Base-by-base conservation (phyloP, 768 basidiomycete genomes). In the Rhodocollybia butyracea region DNA sequence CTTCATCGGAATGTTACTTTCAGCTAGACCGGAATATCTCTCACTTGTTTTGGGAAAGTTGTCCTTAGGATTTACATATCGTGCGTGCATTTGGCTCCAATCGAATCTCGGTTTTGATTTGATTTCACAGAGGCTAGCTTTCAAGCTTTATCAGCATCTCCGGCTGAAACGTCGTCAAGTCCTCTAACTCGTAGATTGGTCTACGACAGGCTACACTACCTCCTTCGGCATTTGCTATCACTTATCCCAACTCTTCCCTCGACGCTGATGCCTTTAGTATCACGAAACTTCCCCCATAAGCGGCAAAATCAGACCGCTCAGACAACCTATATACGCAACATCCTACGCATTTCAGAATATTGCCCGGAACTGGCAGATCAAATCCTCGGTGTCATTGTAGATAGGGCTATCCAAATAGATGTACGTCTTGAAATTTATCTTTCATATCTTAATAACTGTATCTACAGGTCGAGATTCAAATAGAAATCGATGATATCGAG, bases 321-420 rank as follows among this genome's bases (percentile, higher is more conserved):
- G 61, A 81, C 88, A 3, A 91, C 93, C 0, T 99, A 94, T 65
- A 91, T 98, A 60, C 85, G 91, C 42, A 99, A 99, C 67, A 69
- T 94, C 15, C 79, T 98, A 5, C 82, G 83, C 31, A 72, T 98
- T 34, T 86, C 87, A 0, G 81, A 84, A 32, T 98, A 97, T 67
- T 98, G 95, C 64, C 85, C 91, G 0, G 94, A 93, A 66, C 74
- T 98, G 21, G 75, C 83, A 2, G 94, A 94, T 59, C 86, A 85
- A 60, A 85, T 98, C 39, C 73, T 98, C 31, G 87, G 86, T 2
- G 86, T 88, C 0, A 91, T 98, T 31, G 81, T 99, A 22, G 94
- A 97, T 68, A 85, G 94, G n/a, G 89, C 94, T 27, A 86, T 98
- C 30, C 88, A 95, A 70, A 94, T 99, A 56, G 97, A 99, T 69